phyloP scores from a whole-genome alignment of 129 eudicot genomes.

The Logfia minima region DNA sequence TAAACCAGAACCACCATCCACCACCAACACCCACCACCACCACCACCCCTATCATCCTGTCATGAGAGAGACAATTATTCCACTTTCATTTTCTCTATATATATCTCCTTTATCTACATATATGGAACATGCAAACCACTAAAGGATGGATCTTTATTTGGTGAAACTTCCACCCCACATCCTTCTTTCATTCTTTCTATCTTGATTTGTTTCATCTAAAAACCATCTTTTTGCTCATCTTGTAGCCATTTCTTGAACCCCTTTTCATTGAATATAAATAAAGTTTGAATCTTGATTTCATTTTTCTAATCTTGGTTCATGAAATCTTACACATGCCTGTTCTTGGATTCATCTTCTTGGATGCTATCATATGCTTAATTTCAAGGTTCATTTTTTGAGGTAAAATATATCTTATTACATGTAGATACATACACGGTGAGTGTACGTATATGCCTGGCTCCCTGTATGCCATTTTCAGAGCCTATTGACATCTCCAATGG shows the following conservation, averaged over 20 bases:
- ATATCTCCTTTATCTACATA: conserved; percentile 32
- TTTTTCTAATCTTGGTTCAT: conserved; percentile 15
- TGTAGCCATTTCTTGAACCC: conserved; percentile 20
- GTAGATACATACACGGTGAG: conserved; percentile 32
- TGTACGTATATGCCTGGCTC: conserved; percentile 86
- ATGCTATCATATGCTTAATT: conserved; percentile 20
- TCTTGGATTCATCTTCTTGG: conserved; percentile 20
- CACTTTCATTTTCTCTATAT: conserved; percentile 22
- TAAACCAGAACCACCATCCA: conserved; percentile 43
- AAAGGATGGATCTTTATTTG: conserved; percentile 31
- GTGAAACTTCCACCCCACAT: conserved; percentile 31
- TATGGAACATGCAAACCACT: conserved; percentile 35
- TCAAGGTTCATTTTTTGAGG: conserved; percentile 29
- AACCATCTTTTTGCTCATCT: conserved; percentile 20
- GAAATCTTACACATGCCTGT: conserved; percentile 25
- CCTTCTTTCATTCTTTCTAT: conserved; percentile 23
- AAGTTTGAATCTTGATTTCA: conserved; percentile 22
- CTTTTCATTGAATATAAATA: not conserved
- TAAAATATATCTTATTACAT: conserved; percentile 18
- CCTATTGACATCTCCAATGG: conserved; percentile 51
- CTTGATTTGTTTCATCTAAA: conserved; percentile 30
- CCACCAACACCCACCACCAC: conserved; percentile 34
- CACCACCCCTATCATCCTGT: conserved; percentile 1
- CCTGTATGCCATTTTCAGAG: conserved; percentile 95
- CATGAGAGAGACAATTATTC: conserved; percentile 1